Percentiles rank a stretch among this genome's conserved stretches.
phyloP scores from a whole-genome alignment of 2,329 filamentous ascomycete genomes.

The Aureobasidium mangrovei region DNA sequence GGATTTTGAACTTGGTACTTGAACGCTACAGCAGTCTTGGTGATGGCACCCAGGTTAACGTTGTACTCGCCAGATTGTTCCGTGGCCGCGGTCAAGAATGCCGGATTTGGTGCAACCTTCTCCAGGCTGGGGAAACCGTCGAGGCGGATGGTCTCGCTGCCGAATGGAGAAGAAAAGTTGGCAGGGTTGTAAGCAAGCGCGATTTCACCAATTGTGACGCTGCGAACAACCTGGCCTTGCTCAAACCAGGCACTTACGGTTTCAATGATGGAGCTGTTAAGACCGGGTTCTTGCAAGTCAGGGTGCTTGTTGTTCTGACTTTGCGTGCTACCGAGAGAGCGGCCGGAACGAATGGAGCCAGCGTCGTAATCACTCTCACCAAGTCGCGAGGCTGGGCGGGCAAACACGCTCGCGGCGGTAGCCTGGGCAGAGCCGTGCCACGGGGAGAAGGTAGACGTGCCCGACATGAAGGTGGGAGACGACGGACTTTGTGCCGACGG shows the following conservation, averaged over 20 bases:
- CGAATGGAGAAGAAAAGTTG: constrained; percentile 34
- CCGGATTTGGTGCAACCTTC: constrained; percentile 86
- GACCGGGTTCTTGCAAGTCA: constrained; percentile 67
- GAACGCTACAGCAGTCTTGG: constrained; percentile 71
- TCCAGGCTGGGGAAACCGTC: constrained; percentile 85
- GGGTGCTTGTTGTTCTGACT: constrained; percentile 64
- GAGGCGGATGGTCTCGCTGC: constrained; percentile 62
- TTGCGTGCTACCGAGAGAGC: constrained; percentile 62
- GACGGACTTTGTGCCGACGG: constrained; percentile 14
- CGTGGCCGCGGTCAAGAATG: constrained; percentile 66
- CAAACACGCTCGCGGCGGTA: constrained; percentile 23
- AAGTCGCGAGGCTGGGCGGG: constrained; percentile 18
- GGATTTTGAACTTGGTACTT: constrained; percentile 83
- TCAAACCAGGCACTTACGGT: constrained; percentile 82
- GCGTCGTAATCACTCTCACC: constrained; percentile 53
- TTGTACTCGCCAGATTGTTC: constrained; percentile 71
- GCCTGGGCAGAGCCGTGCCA: constrained; percentile 18
- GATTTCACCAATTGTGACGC: constrained; percentile 76
- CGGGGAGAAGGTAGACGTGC: constrained; percentile 23
- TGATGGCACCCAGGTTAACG: constrained; percentile 62
- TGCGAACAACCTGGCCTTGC: constrained; percentile 59
- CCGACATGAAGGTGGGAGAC: constrained; percentile 19
- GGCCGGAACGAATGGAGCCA: constrained; percentile 81
- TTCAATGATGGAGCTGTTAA: constrained; percentile 86
- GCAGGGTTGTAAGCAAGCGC: constrained; percentile 71